Base-by-base conservation (phyloP, 139 green algal species). In the Picochlorum costavermella region DNA sequence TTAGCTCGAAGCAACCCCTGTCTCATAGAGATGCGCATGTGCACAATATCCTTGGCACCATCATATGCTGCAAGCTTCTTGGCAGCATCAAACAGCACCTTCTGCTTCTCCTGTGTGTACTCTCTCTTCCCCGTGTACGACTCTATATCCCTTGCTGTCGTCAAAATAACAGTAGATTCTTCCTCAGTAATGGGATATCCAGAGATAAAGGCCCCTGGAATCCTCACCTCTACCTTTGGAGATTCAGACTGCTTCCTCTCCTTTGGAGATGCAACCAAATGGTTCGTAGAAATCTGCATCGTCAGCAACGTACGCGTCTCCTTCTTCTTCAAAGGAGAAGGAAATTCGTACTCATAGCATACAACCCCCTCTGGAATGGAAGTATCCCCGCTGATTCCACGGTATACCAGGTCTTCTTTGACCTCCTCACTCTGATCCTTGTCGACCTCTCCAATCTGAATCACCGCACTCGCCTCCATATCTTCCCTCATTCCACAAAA, bases 11-110 rank as follows among this genome's bases (percentile, higher is more conserved):
- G 14, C 13, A 95, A 93, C 2, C 77, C 81, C 50, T 62, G 63
- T 68, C 82, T 82, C 73, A 96, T 90, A 64, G 90, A 79, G 61
- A 84, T 96, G 72, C 96, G 90, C 37, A 94, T 66, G 29, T 11
- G 25, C 16, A 64, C 65, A 29, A 26, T 12, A 16, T 49, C 56
- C 2, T 9, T 30, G 33, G 33, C 8, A 40, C 33, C 33, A 9
- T 40, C 33, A 40, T 13, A 40, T 40, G 33, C 8, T 12, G 33
- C 33, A 40, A 40, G 8, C 8, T 2, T 40, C 33, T 40, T 40
- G 6, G 11, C 33, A 40, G 33, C 0, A 40, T 40, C 33, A 40
- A 40, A 40, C 33, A 40, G 11, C 9, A 40, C 33, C 33, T 40
- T 40, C 11, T 40, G 33, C 33, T 40, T 40, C 33, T 40, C 33